Conservation (phyloP, 306 rosid genomes). For the Ormosia semicastrata region DNA sequence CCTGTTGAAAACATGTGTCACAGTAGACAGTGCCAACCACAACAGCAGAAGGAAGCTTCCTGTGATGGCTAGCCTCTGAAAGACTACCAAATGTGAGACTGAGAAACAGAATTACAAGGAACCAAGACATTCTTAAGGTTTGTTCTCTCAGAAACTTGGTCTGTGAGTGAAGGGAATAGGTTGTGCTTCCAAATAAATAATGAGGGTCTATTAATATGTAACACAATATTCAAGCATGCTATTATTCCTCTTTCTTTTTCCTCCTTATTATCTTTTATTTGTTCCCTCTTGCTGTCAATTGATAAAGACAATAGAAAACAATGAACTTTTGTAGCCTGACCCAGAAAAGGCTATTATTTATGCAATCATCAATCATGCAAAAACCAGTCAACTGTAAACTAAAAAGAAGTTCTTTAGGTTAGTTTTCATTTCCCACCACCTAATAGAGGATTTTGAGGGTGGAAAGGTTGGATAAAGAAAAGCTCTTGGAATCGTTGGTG, state of each 20-base stretch:
- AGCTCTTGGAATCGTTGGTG: slow-evolving; percentile 26
- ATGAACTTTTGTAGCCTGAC: not conserved
- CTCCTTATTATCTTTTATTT: slow-evolving; percentile 19
- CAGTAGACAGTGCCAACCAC: no score
- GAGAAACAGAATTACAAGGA: no score
- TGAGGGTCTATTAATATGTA: no score
- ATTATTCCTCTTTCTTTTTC: not conserved
- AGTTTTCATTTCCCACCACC: slow-evolving; percentile 27
- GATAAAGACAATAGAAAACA: not conserved
- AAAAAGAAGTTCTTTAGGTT: slow-evolving; percentile 34
- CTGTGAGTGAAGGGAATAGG: no score
- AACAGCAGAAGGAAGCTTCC: no score
- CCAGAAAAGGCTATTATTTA: slow-evolving; percentile 18
- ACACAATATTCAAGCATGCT: no score
- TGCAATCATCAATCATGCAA: slow-evolving; percentile 51
- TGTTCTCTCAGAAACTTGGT: no score
- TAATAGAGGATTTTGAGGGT: slow-evolving; percentile 8
- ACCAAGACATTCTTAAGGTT: no score
- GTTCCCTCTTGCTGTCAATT: slow-evolving; percentile 7
- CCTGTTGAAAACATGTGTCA: no score
- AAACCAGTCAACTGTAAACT: slow-evolving; percentile 40
- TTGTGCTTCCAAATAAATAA: no score
- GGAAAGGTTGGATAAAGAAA: not conserved
- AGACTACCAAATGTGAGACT: no score
- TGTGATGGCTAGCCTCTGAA: no score